Evolutionary conservation across 2,329 filamentous ascomycete species (phyloP), one percentile per base, ranked within the genome.

Genomic region (Arthrobotrys musiformis): DNA sequence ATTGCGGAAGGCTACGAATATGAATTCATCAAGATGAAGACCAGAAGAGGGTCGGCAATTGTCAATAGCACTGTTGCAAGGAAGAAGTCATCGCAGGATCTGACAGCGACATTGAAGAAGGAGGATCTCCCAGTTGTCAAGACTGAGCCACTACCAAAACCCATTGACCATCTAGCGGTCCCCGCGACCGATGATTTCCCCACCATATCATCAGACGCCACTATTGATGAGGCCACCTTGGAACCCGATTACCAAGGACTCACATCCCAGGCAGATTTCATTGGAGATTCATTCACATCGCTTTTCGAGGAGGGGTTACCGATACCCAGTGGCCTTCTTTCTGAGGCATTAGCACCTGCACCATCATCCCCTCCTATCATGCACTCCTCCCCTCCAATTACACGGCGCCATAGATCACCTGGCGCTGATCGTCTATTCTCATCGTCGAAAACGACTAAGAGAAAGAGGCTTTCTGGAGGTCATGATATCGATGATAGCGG

Each of bases 11-110:
- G 94, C 17, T 93, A 92, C 85, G 95, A 98, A 85, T 88, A 89
- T 78, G 90, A 93, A 80, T 98, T 97, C 83, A 88, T 97, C 84
- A 95, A 94, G 92, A 96, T 82, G 97, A 94, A 86, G 88, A 90
- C 4, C 84, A 86, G 19, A 87, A 90, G 79, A 90, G 79, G 79
- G 40, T 80, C 79, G 11, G 78, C 79, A 44, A 79, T 79, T 15
- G 80, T 79, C 69, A 81, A 80, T 67, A 58, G 54, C 54, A 67
- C 70, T 9, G 76, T 78, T 15, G 63, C 64, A 8, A 78, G 68
- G 64, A 68, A 70, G 44, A 77, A 63, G 50, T 69, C 74, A 28
- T 61, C 56, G 11, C 56, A 60, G 22, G 68, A 78, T 11, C n/a
- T 44, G n/a, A 40, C 76, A 13, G 40, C 35, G 9, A 22, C 58